phyloP scores from a whole-genome alignment of 2,329 filamentous ascomycete species.

The Aspergillus aculeatinus region DNA sequence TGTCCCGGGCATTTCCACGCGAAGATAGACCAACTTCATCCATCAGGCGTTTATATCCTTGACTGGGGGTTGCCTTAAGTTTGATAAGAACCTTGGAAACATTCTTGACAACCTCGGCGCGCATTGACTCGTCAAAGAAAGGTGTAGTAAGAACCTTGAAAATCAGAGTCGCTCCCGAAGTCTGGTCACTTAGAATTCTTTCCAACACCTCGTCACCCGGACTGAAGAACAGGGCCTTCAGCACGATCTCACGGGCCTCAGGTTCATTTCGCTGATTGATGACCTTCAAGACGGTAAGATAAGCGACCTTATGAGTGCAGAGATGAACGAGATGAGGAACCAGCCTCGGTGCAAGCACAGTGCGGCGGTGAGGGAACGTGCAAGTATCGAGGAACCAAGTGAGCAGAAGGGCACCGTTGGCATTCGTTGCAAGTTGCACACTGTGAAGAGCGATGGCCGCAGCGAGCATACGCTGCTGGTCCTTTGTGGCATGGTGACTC shows the following conservation, averaged over 20 bases:
- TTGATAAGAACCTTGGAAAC: slow-evolving; percentile 84
- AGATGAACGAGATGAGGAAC: slow-evolving; percentile 91
- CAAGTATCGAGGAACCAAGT: slow-evolving; percentile 99
- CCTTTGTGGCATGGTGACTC: slow-evolving; percentile 90
- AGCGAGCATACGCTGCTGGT: slow-evolving; percentile 92
- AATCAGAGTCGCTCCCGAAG: slow-evolving; percentile 90
- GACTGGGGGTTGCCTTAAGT: slow-evolving; percentile 88
- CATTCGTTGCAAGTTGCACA: slow-evolving; percentile 92
- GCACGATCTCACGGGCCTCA: slow-evolving; percentile 84
- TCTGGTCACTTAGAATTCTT: slow-evolving; percentile 85
- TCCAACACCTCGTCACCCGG: slow-evolving; percentile 82
- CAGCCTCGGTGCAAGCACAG: slow-evolving; percentile 85
- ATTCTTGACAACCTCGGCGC: slow-evolving; percentile 83
- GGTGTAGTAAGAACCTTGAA: slow-evolving; percentile 98
- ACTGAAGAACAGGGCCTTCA: slow-evolving; percentile 90
- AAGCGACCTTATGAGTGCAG: slow-evolving; percentile 98
- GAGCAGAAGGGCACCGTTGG: slow-evolving; percentile 87
- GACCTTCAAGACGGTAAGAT: slow-evolving; percentile 93
- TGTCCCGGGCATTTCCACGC: slow-evolving; percentile 40
- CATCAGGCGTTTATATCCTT: slow-evolving; percentile 98
- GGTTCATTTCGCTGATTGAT: slow-evolving; percentile 96
- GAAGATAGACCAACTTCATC: slow-evolving; percentile 89
- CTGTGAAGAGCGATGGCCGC: slow-evolving; percentile 95
- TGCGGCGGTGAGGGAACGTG: slow-evolving; percentile 87
- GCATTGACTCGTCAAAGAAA: slow-evolving; percentile 91